phyloP scores from a whole-genome alignment of 2,329 filamentous ascomycete species.

The Zymoseptoria crescenta region DNA sequence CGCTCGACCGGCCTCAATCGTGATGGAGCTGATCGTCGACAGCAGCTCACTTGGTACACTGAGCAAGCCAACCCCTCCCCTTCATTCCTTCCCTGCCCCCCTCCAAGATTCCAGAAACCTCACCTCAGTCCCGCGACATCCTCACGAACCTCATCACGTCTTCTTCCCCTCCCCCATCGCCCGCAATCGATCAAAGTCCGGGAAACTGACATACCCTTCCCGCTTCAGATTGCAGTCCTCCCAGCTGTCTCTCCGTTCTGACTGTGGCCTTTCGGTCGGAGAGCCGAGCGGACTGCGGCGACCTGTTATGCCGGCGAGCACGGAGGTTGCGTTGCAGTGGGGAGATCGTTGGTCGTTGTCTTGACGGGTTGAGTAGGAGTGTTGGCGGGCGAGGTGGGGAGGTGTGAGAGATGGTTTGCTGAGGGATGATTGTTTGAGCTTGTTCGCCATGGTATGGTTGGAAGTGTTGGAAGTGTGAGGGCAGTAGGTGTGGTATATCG shows the following conservation, averaged over 20 bases:
- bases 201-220: constrained; percentile 29
- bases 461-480: background rate
- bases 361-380: constrained; percentile 21
- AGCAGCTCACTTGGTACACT: too few relatives aligned
- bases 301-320: constrained; percentile 20
- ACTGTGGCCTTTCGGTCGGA: constrained; percentile 11
- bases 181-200: constrained; percentile 24
- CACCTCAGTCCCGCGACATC: too few relatives aligned
- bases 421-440: constrained; percentile 20
- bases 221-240: constrained; percentile 26
- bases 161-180: background rate
- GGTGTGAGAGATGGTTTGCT: constrained; percentile 21
- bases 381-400: constrained; percentile 24
- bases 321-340: constrained; percentile 12
- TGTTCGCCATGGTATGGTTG: constrained; percentile 13
- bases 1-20: too few relatives aligned
- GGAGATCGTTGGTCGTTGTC: constrained; percentile 11
- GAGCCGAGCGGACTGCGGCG: constrained; percentile 19
- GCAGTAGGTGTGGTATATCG: background rate
- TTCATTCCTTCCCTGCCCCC: too few relatives aligned
- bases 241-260: constrained; percentile 23
- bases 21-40: too few relatives aligned
- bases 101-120: too few relatives aligned
- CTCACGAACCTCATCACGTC: background rate
- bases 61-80: too few relatives aligned